Percentiles rank a stretch among this genome's conserved stretches.
phyloP scores from a whole-genome alignment of 2,329 filamentous ascomycete species.

The Atkinsonella hypoxylon region DNA sequence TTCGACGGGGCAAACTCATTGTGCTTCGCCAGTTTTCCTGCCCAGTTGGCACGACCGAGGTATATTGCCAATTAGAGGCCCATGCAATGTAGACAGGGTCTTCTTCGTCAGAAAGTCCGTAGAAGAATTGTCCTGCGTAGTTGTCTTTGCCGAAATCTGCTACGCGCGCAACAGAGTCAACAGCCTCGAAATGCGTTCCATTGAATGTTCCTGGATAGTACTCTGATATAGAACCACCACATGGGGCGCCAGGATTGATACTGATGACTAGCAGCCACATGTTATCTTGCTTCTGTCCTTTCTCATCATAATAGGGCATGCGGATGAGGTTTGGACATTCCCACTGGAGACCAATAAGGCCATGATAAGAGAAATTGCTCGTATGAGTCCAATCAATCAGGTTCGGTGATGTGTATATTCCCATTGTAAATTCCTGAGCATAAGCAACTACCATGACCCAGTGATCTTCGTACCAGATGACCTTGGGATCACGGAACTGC shows the following conservation, averaged over 20 bases:
- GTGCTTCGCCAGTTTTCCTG: constrained; percentile 20
- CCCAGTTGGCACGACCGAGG: constrained; percentile 18
- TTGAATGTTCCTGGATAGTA: constrained; percentile 51
- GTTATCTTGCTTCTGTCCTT: constrained; percentile 15
- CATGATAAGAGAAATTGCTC: constrained; percentile 42
- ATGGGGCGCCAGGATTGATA: constrained; percentile 45
- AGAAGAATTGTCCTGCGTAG: constrained; percentile 25
- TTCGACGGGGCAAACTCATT: constrained; percentile 29
- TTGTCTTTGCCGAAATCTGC: constrained; percentile 25
- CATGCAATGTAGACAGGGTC: constrained; percentile 22
- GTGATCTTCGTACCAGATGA: constrained; percentile 41
- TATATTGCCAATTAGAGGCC: constrained; percentile 25
- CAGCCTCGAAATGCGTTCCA: constrained; percentile 44
- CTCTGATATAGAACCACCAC: constrained; percentile 41
- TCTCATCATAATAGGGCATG: constrained; percentile 32
- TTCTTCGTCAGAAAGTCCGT: constrained; percentile 12
- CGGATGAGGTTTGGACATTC: constrained; percentile 52
- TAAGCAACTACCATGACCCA: constrained; percentile 50
- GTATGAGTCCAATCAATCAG: constrained; percentile 41
- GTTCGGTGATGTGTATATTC: constrained; percentile 49
- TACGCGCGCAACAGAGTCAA: constrained; percentile 17
- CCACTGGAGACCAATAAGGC: constrained; percentile 42
- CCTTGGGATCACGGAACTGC: constrained; percentile 55
- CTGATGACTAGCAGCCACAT: constrained; percentile 35
- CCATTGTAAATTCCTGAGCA: constrained; percentile 38